These are phyloP conservation scores for Smithsoniella earleae DNA, from an alignment of 163 green algal species.

Conservation along the genomic window DNA sequence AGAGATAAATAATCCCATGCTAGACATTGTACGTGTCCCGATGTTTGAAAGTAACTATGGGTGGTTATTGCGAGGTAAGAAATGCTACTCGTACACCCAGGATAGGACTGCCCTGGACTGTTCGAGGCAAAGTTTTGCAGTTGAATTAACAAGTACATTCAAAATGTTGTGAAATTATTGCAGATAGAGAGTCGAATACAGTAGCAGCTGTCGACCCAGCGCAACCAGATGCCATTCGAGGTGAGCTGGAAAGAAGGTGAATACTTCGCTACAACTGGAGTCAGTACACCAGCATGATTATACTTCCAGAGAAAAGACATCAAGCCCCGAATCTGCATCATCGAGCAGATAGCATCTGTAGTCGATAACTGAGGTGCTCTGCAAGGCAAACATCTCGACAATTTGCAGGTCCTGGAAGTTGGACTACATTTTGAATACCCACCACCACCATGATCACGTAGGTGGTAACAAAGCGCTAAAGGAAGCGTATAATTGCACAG, in stretches of 20 bases:
- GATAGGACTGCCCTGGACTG: not conserved
- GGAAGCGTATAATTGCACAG: constrained; percentile 38
- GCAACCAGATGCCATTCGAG: constrained; percentile 5
- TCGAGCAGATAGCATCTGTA: not conserved
- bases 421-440: constrained; percentile 88
- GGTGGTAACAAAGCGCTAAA: constrained; percentile 83
- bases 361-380: not conserved
- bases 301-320: too few species aligned
- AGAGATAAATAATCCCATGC: not conserved
- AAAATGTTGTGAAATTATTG: too few species aligned
- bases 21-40: not conserved
- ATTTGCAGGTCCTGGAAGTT: constrained; percentile 50
- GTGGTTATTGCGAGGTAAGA: not conserved
- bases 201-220: constrained; percentile 19
- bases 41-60: constrained; percentile 31
- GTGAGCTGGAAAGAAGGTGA: not conserved
- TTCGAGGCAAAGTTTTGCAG: not conserved
- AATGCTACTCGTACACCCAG: not conserved
- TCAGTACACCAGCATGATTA: too few species aligned
- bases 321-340: not conserved
- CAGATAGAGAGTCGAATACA: not conserved
- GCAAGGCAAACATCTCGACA: not conserved
- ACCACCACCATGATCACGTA: constrained; percentile 80
- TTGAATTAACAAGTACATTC: not conserved
- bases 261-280: not conserved